Evolutionary conservation across 2,329 filamentous ascomycete species (phyloP), one percentile per base, ranked within the genome.

Genomic region (Leptographium lundbergii): DNA sequence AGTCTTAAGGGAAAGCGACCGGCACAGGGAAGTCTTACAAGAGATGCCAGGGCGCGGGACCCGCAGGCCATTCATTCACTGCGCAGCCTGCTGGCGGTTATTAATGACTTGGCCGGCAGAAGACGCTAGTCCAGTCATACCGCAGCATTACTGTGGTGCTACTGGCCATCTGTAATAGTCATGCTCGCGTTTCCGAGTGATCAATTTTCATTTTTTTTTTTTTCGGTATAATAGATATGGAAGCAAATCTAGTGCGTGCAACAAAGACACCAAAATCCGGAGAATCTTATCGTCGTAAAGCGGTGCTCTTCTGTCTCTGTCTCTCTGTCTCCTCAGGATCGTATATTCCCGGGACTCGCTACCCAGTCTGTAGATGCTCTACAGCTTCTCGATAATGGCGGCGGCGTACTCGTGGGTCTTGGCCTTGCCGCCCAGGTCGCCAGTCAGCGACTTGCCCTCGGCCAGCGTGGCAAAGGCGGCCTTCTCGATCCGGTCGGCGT

Each of bases 391-490:
- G 74, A 97, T 96, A 72, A 99, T 96, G 66, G 94, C 92, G 62
- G 81, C 81, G 61, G 94, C 90, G 74, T 95, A 99, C 79, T 99
- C 89, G 77, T 86, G 79, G 61, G 94, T 99, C 85, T 95, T 96
- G 69, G 94, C 83, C 80, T 91, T 96, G 73, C 94, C 94, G 68
- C 94, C 94, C 68, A 99, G 80, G 75, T 99, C 94, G 69, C 94
- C 92, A 39, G 94, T 99, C 74, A 99, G 85, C 63, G 84, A 80
- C 87, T 96, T 96, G 78, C 94, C 94, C 81, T 99, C 91, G 62
- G 91, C 87, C 66, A 99, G 82, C 62, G 91, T 95, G 73, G 88
- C 89, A 75, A 99, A 97, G 71, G 92, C 95, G 66, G 94, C 94
- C 75, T 84, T 88, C 81, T 97, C 89, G 71, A 99, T 97, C 74